These are phyloP conservation scores for Malus orientalis DNA, from an alignment of 306 rosid genomes.

Conservation along the genomic window DNA sequence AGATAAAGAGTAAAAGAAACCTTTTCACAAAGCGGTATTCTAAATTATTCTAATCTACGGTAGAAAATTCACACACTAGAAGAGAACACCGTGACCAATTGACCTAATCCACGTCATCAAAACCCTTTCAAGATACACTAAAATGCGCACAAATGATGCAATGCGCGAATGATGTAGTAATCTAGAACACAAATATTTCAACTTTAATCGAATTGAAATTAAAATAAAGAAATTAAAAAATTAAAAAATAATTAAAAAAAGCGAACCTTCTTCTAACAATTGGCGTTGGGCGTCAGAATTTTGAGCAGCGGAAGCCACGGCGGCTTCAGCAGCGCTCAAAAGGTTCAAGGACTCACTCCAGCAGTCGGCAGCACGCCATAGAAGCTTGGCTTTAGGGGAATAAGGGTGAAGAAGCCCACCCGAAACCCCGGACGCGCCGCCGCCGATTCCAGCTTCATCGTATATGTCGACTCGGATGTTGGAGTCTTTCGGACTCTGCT, in stretches of 20 bases:
- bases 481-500: conserved; percentile 61
- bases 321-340: conserved; percentile 61
- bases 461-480: conserved; percentile 50
- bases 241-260: too few species aligned
- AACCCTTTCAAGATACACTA: not conserved
- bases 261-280: conserved; percentile 56
- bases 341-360: conserved; percentile 79
- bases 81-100: too few species aligned
- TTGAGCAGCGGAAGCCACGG: conserved; percentile 19
- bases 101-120: too few species aligned
- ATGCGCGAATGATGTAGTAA: not conserved
- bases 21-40: not conserved
- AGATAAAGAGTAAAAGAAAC: not conserved
- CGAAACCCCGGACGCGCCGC: conserved; percentile 88
- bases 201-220: not conserved
- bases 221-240: too few species aligned
- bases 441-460: conserved; percentile 83
- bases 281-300: conserved; percentile 15
- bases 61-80: not conserved
- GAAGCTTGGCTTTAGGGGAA: conserved; percentile 81
- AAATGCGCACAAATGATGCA: not conserved
- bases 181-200: not conserved
- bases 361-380: conserved; percentile 81
- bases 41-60: too few species aligned
- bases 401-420: conserved; percentile 96